Conservation (phyloP, 306 rosid genomes). For the Vigna nakashimae region DNA sequence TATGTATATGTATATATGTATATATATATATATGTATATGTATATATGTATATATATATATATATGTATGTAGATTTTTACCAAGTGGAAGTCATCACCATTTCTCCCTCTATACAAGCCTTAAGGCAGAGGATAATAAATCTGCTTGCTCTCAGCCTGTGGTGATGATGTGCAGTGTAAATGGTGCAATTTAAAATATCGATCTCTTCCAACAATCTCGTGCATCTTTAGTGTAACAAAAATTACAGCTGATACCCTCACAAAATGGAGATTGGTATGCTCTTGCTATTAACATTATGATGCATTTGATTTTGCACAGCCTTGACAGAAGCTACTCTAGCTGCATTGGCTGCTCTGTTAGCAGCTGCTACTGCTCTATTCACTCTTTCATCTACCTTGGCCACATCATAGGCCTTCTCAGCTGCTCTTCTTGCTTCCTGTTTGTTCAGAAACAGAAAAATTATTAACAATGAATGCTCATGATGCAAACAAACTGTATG, state of each 20-base stretch:
- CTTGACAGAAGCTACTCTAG: conserved; percentile 94
- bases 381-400: conserved; percentile 94
- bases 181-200: conserved; percentile 41
- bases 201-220: neutral
- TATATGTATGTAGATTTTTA: conserved; percentile 36
- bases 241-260: conserved; percentile 48
- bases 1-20: conserved; percentile 20
- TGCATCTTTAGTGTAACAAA: conserved; percentile 44
- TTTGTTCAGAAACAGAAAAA: conserved; percentile 30
- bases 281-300: conserved; percentile 53
- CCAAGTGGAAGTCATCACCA: conserved; percentile 46
- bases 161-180: conserved; percentile 4
- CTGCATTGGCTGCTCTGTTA: conserved; percentile 95
- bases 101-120: conserved; percentile 59
- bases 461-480: neutral
- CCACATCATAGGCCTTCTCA: conserved; percentile 83
- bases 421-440: conserved; percentile 96
- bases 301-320: conserved; percentile 95
- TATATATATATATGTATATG: conserved; percentile 16
- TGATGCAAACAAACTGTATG: neutral
- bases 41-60: neutral
- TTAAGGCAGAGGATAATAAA: conserved; percentile 44
- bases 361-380: conserved; percentile 90
- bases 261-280: conserved; percentile 58
- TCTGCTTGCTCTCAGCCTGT: conserved; percentile 43